Percentiles rank a stretch among this genome's conserved stretches.
Evolutionary conservation across 768 basidiomycete genomes (phyloP).

Genomic region (Cystoderma amianthinum): DNA sequence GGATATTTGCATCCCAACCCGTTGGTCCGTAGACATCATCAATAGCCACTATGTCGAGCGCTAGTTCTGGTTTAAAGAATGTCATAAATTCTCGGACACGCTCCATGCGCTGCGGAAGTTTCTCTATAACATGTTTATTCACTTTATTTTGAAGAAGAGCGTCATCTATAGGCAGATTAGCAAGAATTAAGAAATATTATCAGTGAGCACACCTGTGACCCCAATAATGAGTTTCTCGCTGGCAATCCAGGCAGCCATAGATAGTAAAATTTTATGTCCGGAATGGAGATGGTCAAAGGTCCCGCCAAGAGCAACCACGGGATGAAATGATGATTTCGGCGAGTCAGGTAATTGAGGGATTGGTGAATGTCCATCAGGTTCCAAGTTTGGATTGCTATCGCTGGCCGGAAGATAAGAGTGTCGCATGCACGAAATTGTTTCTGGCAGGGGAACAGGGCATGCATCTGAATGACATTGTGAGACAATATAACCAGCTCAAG

Average conservation of each 20-base stretch:
- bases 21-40: slow-evolving; percentile 91
- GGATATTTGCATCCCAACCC: slow-evolving; percentile 79
- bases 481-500: slow-evolving; percentile 2
- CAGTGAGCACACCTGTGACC: slow-evolving; percentile 55
- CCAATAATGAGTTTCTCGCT: slow-evolving; percentile 81
- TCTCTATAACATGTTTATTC: slow-evolving; percentile 60
- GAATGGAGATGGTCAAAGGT: slow-evolving; percentile 98
- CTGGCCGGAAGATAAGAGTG: slow-evolving; percentile 27
- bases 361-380: slow-evolving; percentile 3
- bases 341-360: slow-evolving; percentile 6
- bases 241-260: slow-evolving; percentile 85
- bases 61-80: slow-evolving; percentile 61
- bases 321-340: slow-evolving; percentile 27
- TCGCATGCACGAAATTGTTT: slow-evolving; percentile 29
- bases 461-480: slow-evolving; percentile 20
- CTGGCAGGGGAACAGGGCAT: slow-evolving; percentile 33
- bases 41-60: slow-evolving; percentile 67
- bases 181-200: slow-evolving; percentile 1
- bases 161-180: slow-evolving; percentile 37
- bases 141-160: slow-evolving; percentile 64
- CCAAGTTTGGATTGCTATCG: slow-evolving; percentile 5
- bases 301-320: slow-evolving; percentile 85
- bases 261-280: slow-evolving; percentile 94
- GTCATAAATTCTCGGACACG: slow-evolving; percentile 62
- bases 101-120: slow-evolving; percentile 46